A percentile compares a stretch with the other conserved stretches of the same genome.
Evolutionary conservation across 331 rosid species (phyloP).

Genomic region (Stylosanthes scabra): DNA sequence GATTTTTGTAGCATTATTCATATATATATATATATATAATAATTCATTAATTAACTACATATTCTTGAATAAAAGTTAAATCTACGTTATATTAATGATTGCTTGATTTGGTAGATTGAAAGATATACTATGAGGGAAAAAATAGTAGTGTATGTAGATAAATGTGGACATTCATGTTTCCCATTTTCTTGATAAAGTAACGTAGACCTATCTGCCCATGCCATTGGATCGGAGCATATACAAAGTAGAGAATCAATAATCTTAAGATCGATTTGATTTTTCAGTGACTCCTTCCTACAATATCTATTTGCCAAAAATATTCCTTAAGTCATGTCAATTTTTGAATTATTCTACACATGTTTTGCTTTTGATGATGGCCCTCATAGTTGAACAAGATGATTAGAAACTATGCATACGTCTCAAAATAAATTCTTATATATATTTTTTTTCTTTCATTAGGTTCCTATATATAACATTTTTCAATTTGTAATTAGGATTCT

Average conservation of each 20-base stretch:
- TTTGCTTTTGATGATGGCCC: constrained; percentile 26
- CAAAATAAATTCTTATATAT: too few species aligned
- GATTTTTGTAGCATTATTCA: too few species aligned
- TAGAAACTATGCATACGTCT: constrained; percentile 8
- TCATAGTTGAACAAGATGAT: constrained; percentile 6
- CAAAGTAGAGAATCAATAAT: not conserved
- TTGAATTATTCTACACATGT: constrained; percentile 39
- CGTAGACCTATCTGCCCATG: not conserved
- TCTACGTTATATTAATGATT: too few species aligned
- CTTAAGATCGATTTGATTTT: constrained; percentile 30
- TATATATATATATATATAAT: too few species aligned
- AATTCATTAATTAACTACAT: too few species aligned
- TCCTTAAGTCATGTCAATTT: constrained; percentile 35
- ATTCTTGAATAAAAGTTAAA: too few species aligned
- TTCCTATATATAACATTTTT: too few species aligned
- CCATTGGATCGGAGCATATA: constrained; percentile 28
- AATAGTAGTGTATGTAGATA: too few species aligned
- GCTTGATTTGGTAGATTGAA: too few species aligned
- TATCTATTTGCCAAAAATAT: constrained; percentile 27
- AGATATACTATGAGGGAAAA: too few species aligned
- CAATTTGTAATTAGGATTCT: too few species aligned
- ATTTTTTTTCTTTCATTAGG: too few species aligned
- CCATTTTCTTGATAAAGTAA: constrained; percentile 22
- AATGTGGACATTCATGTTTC: constrained; percentile 10
- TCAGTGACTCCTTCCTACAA: constrained; percentile 31